These are phyloP conservation scores for Malus hybrid DNA, from an alignment of 331 rosid species.

Conservation along the genomic window DNA sequence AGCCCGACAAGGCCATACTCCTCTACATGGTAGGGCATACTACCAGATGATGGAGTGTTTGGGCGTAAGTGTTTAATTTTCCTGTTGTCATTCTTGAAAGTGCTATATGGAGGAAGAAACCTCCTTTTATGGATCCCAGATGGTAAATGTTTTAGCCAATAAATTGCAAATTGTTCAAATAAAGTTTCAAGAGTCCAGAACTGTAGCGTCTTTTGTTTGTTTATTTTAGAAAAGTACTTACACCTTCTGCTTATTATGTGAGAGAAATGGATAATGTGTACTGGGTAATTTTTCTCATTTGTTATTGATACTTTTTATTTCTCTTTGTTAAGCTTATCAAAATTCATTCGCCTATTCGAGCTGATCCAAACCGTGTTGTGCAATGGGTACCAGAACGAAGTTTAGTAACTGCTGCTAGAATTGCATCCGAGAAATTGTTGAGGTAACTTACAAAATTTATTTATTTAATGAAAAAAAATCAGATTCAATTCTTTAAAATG, in stretches of 20 bases:
- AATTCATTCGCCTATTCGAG: conserved; percentile 95
- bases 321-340: conserved; percentile 58
- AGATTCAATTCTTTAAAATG: neutral
- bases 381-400: conserved; percentile 69
- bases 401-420: conserved; percentile 54
- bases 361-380: conserved; percentile 77
- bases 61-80: conserved; percentile 61
- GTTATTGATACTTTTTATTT: conserved; percentile 6
- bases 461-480: neutral
- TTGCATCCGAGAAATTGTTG: conserved; percentile 79
- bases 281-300: neutral
- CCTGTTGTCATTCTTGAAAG: neutral
- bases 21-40: conserved; percentile 95
- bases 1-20: conserved; percentile 96
- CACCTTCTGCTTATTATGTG: neutral
- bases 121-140: neutral
- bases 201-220: neutral
- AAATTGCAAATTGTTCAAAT: neutral
- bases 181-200: neutral
- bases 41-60: conserved; percentile 98
- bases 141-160: neutral
- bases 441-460: conserved; percentile 29
- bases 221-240: neutral
- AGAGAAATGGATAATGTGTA: neutral
- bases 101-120: neutral